Conservation (phyloP, 768 basidiomycete genomes). For the Cytidiella melzeri region DNA sequence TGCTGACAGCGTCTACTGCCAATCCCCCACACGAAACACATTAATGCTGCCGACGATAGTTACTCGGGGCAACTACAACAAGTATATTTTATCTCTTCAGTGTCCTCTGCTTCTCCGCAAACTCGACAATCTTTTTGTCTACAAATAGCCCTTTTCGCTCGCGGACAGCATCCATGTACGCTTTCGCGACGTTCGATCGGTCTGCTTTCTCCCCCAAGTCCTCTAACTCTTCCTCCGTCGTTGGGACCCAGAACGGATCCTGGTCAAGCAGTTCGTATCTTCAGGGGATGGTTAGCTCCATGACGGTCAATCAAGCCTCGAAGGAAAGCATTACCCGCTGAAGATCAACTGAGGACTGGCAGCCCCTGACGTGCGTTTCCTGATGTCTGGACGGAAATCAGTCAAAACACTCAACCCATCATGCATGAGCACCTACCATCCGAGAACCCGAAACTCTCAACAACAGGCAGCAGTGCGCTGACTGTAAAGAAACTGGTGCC, state of each 20-base stretch:
- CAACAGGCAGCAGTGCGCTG: constrained; percentile 85
- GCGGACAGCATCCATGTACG: constrained; percentile 86
- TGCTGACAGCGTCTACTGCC: background rate
- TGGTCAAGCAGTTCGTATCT: constrained; percentile 91
- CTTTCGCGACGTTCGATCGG: constrained; percentile 85
- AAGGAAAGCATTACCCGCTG: constrained; percentile 55
- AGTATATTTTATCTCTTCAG: constrained; percentile 42
- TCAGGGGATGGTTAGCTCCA: constrained; percentile 12
- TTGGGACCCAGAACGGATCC: constrained; percentile 98
- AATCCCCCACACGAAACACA: background rate
- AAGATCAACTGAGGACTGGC: constrained; percentile 97
- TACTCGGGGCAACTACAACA: background rate
- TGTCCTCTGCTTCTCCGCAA: constrained; percentile 96
- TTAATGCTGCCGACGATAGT: background rate
- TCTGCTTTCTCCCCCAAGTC: constrained; percentile 97
- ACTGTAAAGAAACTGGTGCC: constrained; percentile 94
- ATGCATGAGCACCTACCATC: constrained; percentile 60
- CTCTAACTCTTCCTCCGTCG: constrained; percentile 93
- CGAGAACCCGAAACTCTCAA: constrained; percentile 96
- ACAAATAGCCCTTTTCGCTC: constrained; percentile 95
- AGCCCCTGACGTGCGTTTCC: constrained; percentile 93
- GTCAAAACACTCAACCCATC: background rate
- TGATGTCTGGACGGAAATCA: constrained; percentile 65
- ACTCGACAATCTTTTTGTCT: constrained; percentile 90
- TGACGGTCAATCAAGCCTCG: constrained; percentile 10